Conservation (phyloP, 441 rosid genomes). For the Euphorbia schlechtendalii region DNA sequence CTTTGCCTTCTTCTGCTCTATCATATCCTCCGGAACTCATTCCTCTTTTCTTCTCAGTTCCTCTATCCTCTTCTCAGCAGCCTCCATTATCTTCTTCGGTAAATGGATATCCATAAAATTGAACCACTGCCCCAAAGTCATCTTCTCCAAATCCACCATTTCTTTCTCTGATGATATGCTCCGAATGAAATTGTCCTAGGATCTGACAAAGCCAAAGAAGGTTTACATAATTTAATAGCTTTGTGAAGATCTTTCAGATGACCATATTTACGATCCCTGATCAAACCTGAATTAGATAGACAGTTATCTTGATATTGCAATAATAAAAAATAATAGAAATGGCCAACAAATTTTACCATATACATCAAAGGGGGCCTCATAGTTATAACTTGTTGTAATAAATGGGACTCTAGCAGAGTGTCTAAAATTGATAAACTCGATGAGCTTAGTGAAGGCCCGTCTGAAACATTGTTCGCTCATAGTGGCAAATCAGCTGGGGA, state of each 20-base stretch:
- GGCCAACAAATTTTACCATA: slow-evolving; percentile 42
- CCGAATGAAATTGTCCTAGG: slow-evolving; percentile 65
- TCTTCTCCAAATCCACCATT: no score
- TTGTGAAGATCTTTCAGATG: slow-evolving; percentile 75
- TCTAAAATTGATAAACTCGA: slow-evolving; percentile 93
- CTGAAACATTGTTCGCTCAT: no score
- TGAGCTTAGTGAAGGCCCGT: no score
- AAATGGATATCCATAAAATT: slow-evolving; percentile 36
- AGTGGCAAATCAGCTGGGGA: no score
- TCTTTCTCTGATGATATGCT: slow-evolving; percentile 47
- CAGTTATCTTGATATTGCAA: no score
- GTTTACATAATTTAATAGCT: slow-evolving; percentile 85
- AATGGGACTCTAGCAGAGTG: slow-evolving; percentile 96
- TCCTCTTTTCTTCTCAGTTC: slow-evolving; percentile 38
- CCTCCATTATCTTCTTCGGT: slow-evolving; percentile 33
- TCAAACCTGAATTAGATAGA: no score
- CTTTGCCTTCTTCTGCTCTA: slow-evolving; percentile 36
- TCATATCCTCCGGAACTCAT: slow-evolving; percentile 34
- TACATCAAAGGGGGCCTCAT: no score
- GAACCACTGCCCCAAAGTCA: slow-evolving; percentile 47
- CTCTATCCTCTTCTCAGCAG: no score
- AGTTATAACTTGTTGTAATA: slow-evolving; percentile 90
- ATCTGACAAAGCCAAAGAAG: no score
- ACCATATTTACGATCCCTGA: no score
- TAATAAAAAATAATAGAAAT: slow-evolving; percentile 2